Percentiles rank a stretch among this genome's conserved stretches.
Conservation (phyloP, 257 asterid genomes). For the Solanum appendiculatum region DNA sequence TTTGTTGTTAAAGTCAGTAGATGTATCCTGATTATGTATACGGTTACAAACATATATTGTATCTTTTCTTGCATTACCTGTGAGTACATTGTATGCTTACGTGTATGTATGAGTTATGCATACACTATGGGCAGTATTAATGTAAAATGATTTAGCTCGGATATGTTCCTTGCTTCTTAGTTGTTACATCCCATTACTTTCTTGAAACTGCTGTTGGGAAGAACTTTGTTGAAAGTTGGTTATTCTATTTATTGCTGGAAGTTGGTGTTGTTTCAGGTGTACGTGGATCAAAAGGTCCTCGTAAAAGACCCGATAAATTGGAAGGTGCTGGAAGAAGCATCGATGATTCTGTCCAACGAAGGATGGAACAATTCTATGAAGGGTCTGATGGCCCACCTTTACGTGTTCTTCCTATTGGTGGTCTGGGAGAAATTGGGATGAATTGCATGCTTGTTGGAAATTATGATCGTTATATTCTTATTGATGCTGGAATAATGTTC, state of each 20-base stretch:
- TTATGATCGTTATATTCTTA: slow-evolving; percentile 84
- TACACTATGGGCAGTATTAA: not conserved
- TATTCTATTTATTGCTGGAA: not conserved
- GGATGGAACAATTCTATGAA: slow-evolving; percentile 96
- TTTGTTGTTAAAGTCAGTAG: not conserved
- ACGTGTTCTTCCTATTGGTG: slow-evolving; percentile 93
- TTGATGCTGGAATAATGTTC: slow-evolving; percentile 98
- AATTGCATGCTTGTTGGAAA: slow-evolving; percentile 98
- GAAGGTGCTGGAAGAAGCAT: slow-evolving; percentile 92
- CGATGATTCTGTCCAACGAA: slow-evolving; percentile 92
- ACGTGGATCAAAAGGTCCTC: slow-evolving; percentile 43
- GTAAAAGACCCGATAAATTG: slow-evolving; percentile 37
- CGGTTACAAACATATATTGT: not conserved
- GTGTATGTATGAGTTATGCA: not conserved
- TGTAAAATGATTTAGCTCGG: not conserved
- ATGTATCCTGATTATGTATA: not conserved
- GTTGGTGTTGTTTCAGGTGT: slow-evolving; percentile 26
- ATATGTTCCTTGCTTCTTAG: not conserved
- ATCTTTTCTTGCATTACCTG: not conserved
- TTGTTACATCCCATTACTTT: not conserved
- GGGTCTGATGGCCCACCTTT: slow-evolving; percentile 93
- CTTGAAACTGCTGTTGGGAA: not conserved
- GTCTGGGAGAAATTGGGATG: slow-evolving; percentile 99
- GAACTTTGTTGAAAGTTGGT: not conserved
- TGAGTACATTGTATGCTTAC: not conserved